Evolutionary conservation across 768 basidiomycete genomes (phyloP).

Genomic region (Auricularia heimuer): DNA sequence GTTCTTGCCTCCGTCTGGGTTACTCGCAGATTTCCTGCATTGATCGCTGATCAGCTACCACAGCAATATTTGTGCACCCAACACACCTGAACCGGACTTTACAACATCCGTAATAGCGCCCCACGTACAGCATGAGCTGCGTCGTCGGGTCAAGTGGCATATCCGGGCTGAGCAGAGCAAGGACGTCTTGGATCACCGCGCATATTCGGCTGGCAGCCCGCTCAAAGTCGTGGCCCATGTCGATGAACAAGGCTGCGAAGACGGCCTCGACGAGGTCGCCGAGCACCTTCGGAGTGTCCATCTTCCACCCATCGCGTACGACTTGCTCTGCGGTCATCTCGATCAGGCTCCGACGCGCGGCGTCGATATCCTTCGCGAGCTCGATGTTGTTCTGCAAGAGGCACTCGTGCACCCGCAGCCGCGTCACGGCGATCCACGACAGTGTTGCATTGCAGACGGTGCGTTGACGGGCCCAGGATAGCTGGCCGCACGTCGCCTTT

Average conservation of each 20-base stretch:
- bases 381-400: constrained; percentile 61
- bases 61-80: background rate
- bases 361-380: constrained; percentile 52
- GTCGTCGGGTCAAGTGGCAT: constrained; percentile 64
- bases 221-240: constrained; percentile 67
- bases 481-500: constrained; percentile 61
- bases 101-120: constrained; percentile 46
- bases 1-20: constrained; percentile 51
- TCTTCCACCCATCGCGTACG: constrained; percentile 63
- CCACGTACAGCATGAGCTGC: constrained; percentile 59
- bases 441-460: constrained; percentile 69
- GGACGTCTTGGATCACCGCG: constrained; percentile 54
- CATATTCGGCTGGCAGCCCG: constrained; percentile 51
- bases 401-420: constrained; percentile 57
- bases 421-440: constrained; percentile 55
- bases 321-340: constrained; percentile 48
- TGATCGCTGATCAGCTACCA: background rate
- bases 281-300: constrained; percentile 77
- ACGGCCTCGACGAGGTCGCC: constrained; percentile 82
- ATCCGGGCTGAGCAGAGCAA: constrained; percentile 48
- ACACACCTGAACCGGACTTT: constrained; percentile 38
- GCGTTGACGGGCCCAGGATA: constrained; percentile 59
- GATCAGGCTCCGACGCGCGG: constrained; percentile 51
- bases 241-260: constrained; percentile 74
- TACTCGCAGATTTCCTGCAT: constrained; percentile 37